Percentiles rank a stretch among this genome's conserved stretches.
Evolutionary conservation across 768 basidiomycete genomes (phyloP).

Genomic region (Rhizopogon rudus): DNA sequence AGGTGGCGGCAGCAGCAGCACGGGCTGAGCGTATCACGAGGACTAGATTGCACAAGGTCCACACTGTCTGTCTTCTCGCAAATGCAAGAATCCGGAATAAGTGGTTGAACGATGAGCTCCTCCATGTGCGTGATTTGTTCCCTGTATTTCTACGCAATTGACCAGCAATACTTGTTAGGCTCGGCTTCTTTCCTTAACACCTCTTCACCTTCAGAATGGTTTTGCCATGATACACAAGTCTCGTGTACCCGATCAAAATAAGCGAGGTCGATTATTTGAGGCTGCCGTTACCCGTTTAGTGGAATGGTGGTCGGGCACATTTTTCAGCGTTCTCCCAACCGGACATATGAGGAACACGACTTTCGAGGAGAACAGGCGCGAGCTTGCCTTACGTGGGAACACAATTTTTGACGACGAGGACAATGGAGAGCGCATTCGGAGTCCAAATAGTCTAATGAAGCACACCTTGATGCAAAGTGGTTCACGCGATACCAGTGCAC

Average conservation of each 20-base stretch:
- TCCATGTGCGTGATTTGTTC: slow-evolving; percentile 57
- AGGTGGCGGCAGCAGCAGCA: slow-evolving; percentile 35
- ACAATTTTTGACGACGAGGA: slow-evolving; percentile 34
- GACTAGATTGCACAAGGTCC: slow-evolving; percentile 84
- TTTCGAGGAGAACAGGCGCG: slow-evolving; percentile 65
- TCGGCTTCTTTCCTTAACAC: slow-evolving; percentile 81
- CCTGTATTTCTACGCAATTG: neutral
- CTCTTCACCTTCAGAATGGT: slow-evolving; percentile 71
- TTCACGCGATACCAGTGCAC: slow-evolving; percentile 80
- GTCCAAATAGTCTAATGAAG: slow-evolving; percentile 88
- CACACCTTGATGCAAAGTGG: slow-evolving; percentile 79
- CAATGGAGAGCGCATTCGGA: slow-evolving; percentile 63
- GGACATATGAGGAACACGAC: slow-evolving; percentile 74
- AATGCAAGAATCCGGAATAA: slow-evolving; percentile 73
- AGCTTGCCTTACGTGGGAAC: slow-evolving; percentile 22
- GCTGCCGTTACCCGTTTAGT: slow-evolving; percentile 66
- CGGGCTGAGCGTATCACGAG: slow-evolving; percentile 69
- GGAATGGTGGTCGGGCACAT: slow-evolving; percentile 80
- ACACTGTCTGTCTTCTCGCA: slow-evolving; percentile 75
- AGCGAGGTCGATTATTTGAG: slow-evolving; percentile 88
- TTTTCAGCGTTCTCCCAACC: slow-evolving; percentile 55
- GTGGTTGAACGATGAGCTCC: slow-evolving; percentile 77
- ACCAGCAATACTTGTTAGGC: slow-evolving; percentile 47
- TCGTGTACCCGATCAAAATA: slow-evolving; percentile 70
- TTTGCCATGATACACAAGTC: slow-evolving; percentile 82